Base-by-base conservation (phyloP, 495 filamentous ascomycete species). In the Lophium mytilinum region DNA sequence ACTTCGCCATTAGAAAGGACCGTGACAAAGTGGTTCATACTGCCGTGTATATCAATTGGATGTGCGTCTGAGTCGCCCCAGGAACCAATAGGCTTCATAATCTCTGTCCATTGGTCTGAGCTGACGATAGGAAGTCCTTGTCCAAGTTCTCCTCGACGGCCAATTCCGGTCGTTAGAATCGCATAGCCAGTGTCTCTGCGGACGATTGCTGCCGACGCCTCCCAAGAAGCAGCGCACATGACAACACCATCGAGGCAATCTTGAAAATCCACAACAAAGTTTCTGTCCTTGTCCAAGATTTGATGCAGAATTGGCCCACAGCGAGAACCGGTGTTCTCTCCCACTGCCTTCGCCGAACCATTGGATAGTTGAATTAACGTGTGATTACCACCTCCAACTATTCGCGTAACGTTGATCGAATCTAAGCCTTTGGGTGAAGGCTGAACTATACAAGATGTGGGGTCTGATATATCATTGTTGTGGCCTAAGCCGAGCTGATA, bases 371-470 rank as follows among this genome's bases (percentile, higher is more conserved):
- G 70, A 4, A 95, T 57, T 3, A 95, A 70, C 0, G 89, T 96
- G 69, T 96, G 90, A 69, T 95, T 97, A 7, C 92, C 92, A 15
- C 92, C 91, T 9, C 86, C 84, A 54, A 72, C 80, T 36, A 94
- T 76, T 14, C 56, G 56, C 24, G 75, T 66, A 9, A 46, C 39
- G 9, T 15, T 41, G 7, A 17, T 15, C 12, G 53, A 18, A 30
- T 30, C 24, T 6, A 30, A 30, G 24, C 24, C 24, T 30, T 30
- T 6, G 24, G 24, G 3, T 6, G 24, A 30, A 3, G 2, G 11
- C 11, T 45, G 37, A 21, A 61, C 8, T 37, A 15, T 43, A 17
- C 46, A 14, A 55, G 66, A 71, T 46, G 83, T 78, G 4, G 90
- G 89, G 0, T 73, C 69, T 4, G 83, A 84, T 11, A 86, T 80